Evolutionary conservation across 768 basidiomycete species (phyloP).

Genomic region (Suillus placidus): DNA sequence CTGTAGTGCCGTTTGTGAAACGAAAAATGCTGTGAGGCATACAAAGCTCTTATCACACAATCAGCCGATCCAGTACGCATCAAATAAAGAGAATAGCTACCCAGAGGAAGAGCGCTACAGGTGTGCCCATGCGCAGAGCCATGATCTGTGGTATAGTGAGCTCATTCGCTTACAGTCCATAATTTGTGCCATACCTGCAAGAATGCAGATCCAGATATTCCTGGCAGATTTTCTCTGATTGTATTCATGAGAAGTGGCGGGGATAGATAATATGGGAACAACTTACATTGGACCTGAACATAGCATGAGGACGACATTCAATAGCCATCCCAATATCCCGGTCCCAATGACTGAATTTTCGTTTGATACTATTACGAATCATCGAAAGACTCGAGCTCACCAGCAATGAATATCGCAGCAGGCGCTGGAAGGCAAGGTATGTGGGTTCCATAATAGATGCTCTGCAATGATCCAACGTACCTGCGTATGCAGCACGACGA

Average conservation of each 20-base stretch:
- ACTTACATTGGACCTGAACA: constrained; percentile 78
- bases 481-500: constrained; percentile 76
- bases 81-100: constrained; percentile 34
- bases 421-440: constrained; percentile 39
- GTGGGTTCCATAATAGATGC: constrained; percentile 1
- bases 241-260: not conserved
- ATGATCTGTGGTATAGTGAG: constrained; percentile 57
- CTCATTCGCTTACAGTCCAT: not conserved
- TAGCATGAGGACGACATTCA: constrained; percentile 85
- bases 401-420: constrained; percentile 64
- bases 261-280: not conserved
- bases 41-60: constrained; percentile 56
- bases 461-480: constrained; percentile 40
- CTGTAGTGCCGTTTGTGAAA: constrained; percentile 79
- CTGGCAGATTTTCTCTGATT: constrained; percentile 63
- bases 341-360: constrained; percentile 62
- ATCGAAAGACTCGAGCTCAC: constrained; percentile 12
- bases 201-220: constrained; percentile 71
- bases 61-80: not conserved
- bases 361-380: constrained; percentile 3
- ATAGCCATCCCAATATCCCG: constrained; percentile 78
- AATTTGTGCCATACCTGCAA: constrained; percentile 49
- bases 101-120: constrained; percentile 80
- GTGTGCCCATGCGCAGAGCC: constrained; percentile 71
- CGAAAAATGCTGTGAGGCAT: constrained; percentile 87